Percentiles rank a stretch among this genome's conserved stretches.
Evolutionary conservation across 2,329 filamentous ascomycete genomes (phyloP).

Genomic region (Podosphaera xanthii): DNA sequence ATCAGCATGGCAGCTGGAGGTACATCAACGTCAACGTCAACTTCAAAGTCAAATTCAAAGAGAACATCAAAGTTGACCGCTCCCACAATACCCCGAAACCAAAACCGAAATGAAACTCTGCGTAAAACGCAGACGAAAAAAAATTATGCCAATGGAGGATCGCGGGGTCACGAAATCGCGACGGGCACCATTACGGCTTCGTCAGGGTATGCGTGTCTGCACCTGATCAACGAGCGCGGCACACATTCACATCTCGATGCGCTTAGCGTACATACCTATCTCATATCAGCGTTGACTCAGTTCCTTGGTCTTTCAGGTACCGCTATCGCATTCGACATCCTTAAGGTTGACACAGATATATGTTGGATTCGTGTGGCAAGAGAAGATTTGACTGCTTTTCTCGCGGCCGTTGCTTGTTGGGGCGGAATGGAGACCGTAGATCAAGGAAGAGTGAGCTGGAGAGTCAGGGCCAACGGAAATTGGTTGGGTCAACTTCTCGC

Average conservation of each 20-base stretch:
- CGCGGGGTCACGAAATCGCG: slow-evolving; percentile 22
- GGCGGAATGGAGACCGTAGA: slow-evolving; percentile 21
- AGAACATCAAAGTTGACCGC: too few species aligned
- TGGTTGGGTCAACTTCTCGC: slow-evolving; percentile 39
- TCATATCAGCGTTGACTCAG: slow-evolving; percentile 37
- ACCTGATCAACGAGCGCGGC: slow-evolving; percentile 18
- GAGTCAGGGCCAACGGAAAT: slow-evolving; percentile 33
- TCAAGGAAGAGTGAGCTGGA: slow-evolving; percentile 20
- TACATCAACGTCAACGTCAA: too few species aligned
- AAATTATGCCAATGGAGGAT: too few species aligned
- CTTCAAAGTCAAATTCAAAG: too few species aligned
- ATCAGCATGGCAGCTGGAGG: too few species aligned
- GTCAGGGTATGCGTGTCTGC: slow-evolving; percentile 31
- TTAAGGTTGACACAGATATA: slow-evolving; percentile 31
- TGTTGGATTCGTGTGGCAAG: slow-evolving; percentile 44
- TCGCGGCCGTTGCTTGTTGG: slow-evolving; percentile 45
- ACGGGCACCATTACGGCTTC: slow-evolving; percentile 28
- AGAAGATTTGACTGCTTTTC: slow-evolving; percentile 34
- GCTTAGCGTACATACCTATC: slow-evolving; percentile 38
- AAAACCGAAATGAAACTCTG: too few species aligned
- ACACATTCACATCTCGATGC: slow-evolving; percentile 27
- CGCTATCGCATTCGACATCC: slow-evolving; percentile 45
- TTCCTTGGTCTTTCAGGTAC: slow-evolving; percentile 49
- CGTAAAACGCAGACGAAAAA: too few species aligned
- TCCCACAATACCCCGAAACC: too few species aligned